Conservation (phyloP, 306 rosid genomes). For the Geum urbanum region DNA sequence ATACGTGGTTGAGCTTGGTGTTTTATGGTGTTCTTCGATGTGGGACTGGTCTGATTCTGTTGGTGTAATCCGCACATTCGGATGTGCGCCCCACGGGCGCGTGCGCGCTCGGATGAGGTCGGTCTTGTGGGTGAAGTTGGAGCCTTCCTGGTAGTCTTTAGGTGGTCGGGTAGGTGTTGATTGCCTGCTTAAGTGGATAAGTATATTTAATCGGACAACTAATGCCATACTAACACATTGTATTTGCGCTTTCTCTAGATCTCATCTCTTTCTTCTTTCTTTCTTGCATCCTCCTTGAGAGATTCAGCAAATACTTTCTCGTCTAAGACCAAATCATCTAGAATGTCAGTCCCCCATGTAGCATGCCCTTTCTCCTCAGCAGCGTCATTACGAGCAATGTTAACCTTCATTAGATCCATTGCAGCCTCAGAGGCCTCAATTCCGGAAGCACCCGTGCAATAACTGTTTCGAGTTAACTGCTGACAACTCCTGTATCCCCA, state of each 20-base stretch:
- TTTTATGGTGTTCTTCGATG: no score
- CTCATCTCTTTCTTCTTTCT: conserved; percentile 61
- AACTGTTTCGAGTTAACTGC: conserved; percentile 53
- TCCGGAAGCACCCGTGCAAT: conserved; percentile 62
- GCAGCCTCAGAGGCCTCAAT: conserved; percentile 65
- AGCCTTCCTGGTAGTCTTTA: no score
- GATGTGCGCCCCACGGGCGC: no score
- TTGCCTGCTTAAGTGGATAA: no score
- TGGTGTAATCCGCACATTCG: no score
- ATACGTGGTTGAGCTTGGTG: no score
- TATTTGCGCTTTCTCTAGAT: conserved; percentile 65
- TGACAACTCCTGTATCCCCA: conserved; percentile 71
- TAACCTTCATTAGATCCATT: conserved; percentile 52
- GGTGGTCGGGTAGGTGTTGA: no score
- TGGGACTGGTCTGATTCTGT: no score
- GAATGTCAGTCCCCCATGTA: conserved; percentile 69
- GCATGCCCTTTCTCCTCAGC: conserved; percentile 53
- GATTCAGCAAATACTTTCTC: conserved; percentile 47
- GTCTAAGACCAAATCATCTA: conserved; percentile 51
- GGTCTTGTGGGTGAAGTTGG: no score
- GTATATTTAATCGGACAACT: no score
- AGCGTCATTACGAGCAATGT: conserved; percentile 56
- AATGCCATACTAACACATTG: no score
- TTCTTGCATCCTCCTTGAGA: conserved; percentile 61
- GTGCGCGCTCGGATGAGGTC: no score